A percentile compares a stretch with the other conserved stretches of the same genome.
phyloP scores from a whole-genome alignment of 208 protist genomes.

The Naegleria lovaniensis region DNA sequence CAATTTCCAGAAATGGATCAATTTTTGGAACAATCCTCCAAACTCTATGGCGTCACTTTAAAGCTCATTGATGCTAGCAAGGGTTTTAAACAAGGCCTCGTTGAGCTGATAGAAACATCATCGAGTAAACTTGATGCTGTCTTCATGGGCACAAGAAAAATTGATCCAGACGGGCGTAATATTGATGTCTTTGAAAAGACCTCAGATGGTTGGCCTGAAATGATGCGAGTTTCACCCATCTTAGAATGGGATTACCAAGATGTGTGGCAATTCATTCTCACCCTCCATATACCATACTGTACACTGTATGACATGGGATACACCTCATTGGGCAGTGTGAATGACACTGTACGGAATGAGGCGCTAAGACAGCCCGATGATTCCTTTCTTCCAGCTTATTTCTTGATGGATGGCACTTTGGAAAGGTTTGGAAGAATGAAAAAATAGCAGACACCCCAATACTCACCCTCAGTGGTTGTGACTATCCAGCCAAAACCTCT shows the following conservation, averaged over 20 bases:
- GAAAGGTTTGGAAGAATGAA: background rate
- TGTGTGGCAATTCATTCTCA: conserved; percentile 66
- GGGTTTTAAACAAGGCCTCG: background rate
- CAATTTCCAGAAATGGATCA: conserved; percentile 2
- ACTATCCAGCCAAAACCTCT: too few species aligned
- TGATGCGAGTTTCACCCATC: conserved; percentile 69
- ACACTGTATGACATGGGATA: conserved; percentile 72
- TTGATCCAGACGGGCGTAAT: conserved; percentile 61
- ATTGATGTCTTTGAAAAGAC: conserved; percentile 58
- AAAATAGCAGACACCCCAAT: background rate
- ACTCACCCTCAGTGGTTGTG: too few species aligned
- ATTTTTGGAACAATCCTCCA: background rate
- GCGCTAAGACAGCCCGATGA: background rate
- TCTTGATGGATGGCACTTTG: background rate
- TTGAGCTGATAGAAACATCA: background rate
- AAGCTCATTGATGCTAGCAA: background rate
- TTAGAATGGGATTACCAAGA: conserved; percentile 66
- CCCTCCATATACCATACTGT: conserved; percentile 64
- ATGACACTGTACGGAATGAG: conserved; percentile 57
- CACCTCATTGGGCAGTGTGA: conserved; percentile 63
- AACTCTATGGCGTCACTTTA: background rate
- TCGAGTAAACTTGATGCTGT: conserved; percentile 50
- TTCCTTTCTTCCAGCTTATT: background rate
- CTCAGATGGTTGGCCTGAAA: conserved; percentile 68
- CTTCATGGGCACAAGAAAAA: conserved; percentile 72